These are phyloP conservation scores for Nakazawaea ernobii DNA, from an alignment of 805 yeast genomes.

Conservation along the genomic window DNA sequence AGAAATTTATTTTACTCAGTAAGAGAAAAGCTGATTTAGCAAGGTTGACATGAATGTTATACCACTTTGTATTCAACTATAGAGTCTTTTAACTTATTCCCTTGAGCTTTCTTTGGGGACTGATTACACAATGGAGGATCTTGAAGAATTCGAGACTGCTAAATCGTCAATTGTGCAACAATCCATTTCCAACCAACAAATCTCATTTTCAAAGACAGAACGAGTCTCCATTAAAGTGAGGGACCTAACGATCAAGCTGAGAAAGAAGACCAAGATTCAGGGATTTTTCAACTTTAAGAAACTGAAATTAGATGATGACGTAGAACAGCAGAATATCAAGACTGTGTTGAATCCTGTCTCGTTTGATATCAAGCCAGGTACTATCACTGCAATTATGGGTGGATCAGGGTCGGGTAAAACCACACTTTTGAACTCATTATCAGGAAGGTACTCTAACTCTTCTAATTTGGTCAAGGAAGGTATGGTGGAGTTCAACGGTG, in stretches of 20 bases:
- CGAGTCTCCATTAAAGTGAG: conserved; percentile 21
- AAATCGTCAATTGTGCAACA: background rate
- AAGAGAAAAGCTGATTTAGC: too few relatives aligned
- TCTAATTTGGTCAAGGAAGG: conserved; percentile 33
- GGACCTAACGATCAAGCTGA: conserved; percentile 18
- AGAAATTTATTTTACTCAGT: too few relatives aligned
- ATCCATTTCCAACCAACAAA: background rate
- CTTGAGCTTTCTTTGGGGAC: too few relatives aligned
- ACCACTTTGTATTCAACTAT: too few relatives aligned
- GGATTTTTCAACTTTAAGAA: background rate
- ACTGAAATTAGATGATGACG: conserved; percentile 15
- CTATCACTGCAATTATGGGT: conserved; percentile 76
- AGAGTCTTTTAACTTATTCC: too few relatives aligned
- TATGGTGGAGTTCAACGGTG: conserved; percentile 34
- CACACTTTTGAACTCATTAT: conserved; percentile 62
- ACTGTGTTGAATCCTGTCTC: conserved; percentile 45
- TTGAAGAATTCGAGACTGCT: background rate
- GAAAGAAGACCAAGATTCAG: background rate
- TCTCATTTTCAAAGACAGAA: conserved; percentile 22
- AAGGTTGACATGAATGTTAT: too few relatives aligned
- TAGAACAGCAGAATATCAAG: conserved; percentile 20
- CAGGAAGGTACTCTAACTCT: conserved; percentile 36
- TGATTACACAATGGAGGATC: background rate
- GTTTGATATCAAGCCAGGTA: conserved; percentile 52
- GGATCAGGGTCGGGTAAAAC: conserved; percentile 90